A percentile compares a stretch with the other conserved stretches of the same genome.
These are phyloP conservation scores for Fraxinus albicans DNA, from an alignment of 305 asterid genomes.

Conservation along the genomic window DNA sequence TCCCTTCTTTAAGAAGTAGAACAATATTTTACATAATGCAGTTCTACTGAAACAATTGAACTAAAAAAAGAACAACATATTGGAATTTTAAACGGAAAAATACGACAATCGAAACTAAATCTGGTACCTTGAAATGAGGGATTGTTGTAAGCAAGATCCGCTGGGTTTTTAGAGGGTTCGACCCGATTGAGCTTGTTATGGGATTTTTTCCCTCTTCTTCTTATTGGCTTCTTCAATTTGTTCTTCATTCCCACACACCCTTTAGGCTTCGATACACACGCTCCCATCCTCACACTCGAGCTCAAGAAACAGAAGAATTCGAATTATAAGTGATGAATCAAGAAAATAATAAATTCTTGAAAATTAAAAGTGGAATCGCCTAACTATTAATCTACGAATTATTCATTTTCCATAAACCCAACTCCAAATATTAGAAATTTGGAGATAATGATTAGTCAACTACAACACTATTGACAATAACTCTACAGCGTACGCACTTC, in stretches of 20 bases:
- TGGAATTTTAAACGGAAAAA: neutral
- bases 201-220: slow-evolving; percentile 41
- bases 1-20: neutral
- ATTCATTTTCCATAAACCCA: neutral
- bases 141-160: slow-evolving; percentile 59
- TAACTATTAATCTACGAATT: slow-evolving; percentile 28
- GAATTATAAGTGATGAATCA: slow-evolving; percentile 14
- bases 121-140: slow-evolving; percentile 80
- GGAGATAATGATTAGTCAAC: slow-evolving; percentile 36
- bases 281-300: slow-evolving; percentile 51
- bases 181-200: slow-evolving; percentile 59
- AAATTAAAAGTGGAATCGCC: slow-evolving; percentile 33
- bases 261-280: slow-evolving; percentile 71
- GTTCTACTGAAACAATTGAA: neutral
- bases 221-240: slow-evolving; percentile 41
- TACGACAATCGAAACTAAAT: neutral
- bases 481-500: slow-evolving; percentile 31
- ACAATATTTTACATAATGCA: neutral
- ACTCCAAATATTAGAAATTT: neutral
- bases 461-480: slow-evolving; percentile 30
- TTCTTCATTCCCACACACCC: slow-evolving; percentile 58
- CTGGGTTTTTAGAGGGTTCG: slow-evolving; percentile 58
- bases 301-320: neutral
- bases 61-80: neutral
- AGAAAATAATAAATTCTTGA: slow-evolving; percentile 14